phyloP scores from a whole-genome alignment of 441 rosid genomes.

The Aleurites moluccanus region DNA sequence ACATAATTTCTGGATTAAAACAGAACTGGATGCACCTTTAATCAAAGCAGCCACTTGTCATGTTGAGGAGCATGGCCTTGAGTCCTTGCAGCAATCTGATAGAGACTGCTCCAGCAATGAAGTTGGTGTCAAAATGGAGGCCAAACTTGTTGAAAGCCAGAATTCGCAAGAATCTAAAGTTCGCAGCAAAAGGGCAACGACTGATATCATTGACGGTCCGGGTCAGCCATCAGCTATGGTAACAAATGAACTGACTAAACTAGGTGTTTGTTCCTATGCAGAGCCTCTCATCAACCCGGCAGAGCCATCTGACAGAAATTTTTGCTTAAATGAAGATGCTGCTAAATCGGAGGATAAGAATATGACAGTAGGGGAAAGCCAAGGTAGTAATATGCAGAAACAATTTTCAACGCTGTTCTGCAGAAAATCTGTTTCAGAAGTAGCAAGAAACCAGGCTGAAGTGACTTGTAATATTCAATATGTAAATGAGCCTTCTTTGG shows the following conservation, averaged over 20 bases:
- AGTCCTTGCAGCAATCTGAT: conserved; percentile 29
- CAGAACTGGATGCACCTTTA: conserved; percentile 2
- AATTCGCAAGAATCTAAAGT: conserved; percentile 14
- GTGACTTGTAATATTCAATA: conserved; percentile 27
- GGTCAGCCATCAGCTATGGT: conserved; percentile 20
- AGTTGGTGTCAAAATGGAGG: conserved; percentile 5
- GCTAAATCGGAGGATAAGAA: conserved; percentile 9
- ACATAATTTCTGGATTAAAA: not conserved
- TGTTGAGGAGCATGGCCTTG: conserved; percentile 17
- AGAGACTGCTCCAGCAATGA: conserved; percentile 12
- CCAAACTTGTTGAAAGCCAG: conserved; percentile 10
- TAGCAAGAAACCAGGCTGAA: conserved; percentile 21
- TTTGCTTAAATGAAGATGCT: conserved; percentile 14
- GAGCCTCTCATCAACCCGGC: conserved; percentile 4
- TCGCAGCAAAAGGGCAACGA: conserved; percentile 19
- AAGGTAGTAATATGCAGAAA: conserved; percentile 38
- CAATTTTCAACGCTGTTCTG: conserved; percentile 47
- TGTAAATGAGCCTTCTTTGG: conserved; percentile 41
- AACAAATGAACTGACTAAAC: conserved; percentile 13
- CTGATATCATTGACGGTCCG: conserved; percentile 17
- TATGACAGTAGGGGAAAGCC: conserved; percentile 23
- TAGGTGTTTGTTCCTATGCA: not conserved
- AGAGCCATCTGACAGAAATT: conserved; percentile 16
- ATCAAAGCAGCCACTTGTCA: conserved; percentile 14
- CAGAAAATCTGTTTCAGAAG: conserved; percentile 17